Percentiles rank a stretch among this genome's conserved stretches.
Conservation (phyloP, 1,139 yeast species). For the Blastobotrys persicus region DNA sequence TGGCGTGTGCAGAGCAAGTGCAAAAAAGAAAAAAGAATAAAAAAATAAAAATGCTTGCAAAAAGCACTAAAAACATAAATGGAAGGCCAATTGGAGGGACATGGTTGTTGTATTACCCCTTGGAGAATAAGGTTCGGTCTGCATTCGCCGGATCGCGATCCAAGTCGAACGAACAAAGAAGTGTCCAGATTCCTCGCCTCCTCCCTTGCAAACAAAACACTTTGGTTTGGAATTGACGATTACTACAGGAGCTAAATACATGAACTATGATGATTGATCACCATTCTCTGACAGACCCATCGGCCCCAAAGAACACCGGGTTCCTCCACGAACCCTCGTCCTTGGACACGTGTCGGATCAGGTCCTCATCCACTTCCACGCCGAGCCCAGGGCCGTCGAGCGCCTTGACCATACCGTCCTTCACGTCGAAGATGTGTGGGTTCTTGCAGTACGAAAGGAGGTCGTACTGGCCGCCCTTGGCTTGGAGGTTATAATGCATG, state of each 20-base stretch:
- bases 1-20: too few species aligned
- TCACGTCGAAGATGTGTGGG: constrained; percentile 29
- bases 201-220: not conserved
- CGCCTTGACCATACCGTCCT: constrained; percentile 28
- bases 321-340: constrained; percentile 32
- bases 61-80: too few species aligned
- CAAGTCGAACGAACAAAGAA: not conserved
- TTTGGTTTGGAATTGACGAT: not conserved
- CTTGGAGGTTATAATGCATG: constrained; percentile 32
- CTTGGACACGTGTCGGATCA: constrained; percentile 25
- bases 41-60: too few species aligned
- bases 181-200: not conserved
- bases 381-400: constrained; percentile 32
- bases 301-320: constrained; percentile 33
- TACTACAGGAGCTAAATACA: not conserved
- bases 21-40: not conserved
- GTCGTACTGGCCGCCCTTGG: constrained; percentile 26
- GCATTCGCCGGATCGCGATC: not conserved
- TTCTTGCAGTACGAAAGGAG: constrained; percentile 30
- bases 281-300: constrained; percentile 33
- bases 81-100: too few species aligned
- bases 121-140: not conserved
- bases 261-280: constrained; percentile 12
- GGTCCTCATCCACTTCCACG: constrained; percentile 31
- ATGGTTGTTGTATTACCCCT: not conserved